These are phyloP conservation scores for Cunninghamia lanceolata DNA, from an alignment of 75 land plant species.

Conservation along the genomic window DNA sequence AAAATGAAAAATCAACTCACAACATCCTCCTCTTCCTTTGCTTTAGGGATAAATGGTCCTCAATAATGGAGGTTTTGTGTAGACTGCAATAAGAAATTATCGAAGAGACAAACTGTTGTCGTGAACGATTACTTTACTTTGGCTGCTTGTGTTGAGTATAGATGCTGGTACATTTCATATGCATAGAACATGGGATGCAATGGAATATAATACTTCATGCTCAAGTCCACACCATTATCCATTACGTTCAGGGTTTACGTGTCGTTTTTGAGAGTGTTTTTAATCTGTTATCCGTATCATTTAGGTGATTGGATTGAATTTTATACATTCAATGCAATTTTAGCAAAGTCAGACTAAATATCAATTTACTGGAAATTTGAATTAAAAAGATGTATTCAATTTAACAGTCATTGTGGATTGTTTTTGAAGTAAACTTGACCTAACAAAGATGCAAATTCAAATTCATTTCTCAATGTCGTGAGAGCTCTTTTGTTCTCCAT, in stretches of 20 bases:
- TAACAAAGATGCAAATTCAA: background rate
- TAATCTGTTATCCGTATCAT: background rate
- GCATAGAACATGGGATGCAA: background rate
- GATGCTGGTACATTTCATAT: background rate
- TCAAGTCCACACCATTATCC: background rate
- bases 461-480: background rate
- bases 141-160: background rate
- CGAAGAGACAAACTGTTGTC: background rate
- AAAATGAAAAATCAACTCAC: background rate
- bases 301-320: background rate
- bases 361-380: background rate
- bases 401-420: background rate
- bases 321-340: background rate
- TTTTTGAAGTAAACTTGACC: background rate
- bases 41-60: background rate
- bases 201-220: background rate
- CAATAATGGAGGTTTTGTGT: background rate
- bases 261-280: background rate
- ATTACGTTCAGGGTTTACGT: background rate
- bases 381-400: background rate
- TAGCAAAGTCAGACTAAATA: background rate
- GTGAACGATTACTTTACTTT: background rate
- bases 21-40: background rate
- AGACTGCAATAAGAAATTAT: background rate
- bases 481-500: background rate